phyloP scores from a whole-genome alignment of 1,284 basidiomycete species.

The Papiliotrema terrestris region DNA sequence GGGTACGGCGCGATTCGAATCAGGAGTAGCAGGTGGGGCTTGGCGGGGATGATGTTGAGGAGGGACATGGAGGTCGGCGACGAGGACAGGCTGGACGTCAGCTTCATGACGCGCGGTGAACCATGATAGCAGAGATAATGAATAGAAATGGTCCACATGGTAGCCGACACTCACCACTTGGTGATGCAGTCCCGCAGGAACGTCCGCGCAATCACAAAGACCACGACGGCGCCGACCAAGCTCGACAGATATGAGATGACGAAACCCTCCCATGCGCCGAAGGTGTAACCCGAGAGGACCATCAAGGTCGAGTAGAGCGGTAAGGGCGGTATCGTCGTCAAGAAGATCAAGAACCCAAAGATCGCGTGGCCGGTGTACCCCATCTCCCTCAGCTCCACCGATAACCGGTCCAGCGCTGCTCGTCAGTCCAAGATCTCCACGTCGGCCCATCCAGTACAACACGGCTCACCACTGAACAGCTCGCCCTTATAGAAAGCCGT shows the following conservation, averaged over 20 bases:
- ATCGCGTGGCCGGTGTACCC: constrained; percentile 43
- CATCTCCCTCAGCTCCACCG: constrained; percentile 35
- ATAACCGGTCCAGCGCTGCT: constrained; percentile 42
- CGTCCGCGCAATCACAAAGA: constrained; percentile 49
- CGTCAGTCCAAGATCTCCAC: neutral
- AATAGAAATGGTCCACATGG: neutral
- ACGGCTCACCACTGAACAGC: constrained; percentile 39
- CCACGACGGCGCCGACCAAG: constrained; percentile 50
- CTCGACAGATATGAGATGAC: constrained; percentile 53
- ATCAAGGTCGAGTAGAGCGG: constrained; percentile 56
- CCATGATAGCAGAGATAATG: neutral
- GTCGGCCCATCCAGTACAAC: neutral
- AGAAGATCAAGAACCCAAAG: constrained; percentile 46
- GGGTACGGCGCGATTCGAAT: constrained; percentile 54
- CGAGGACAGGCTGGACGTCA: constrained; percentile 24
- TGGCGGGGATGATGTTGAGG: constrained; percentile 41
- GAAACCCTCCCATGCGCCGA: constrained; percentile 53
- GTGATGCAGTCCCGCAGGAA: constrained; percentile 38
- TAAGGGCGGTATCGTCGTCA: constrained; percentile 50
- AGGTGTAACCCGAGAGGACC: constrained; percentile 53
- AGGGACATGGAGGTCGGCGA: constrained; percentile 41
- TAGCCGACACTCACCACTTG: constrained; percentile 26
- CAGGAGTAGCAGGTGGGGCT: constrained; percentile 52
- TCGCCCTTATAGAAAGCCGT: constrained; percentile 43
- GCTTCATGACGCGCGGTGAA: neutral